Percentiles rank a stretch among this genome's conserved stretches.
These are phyloP conservation scores for Venturia pyrina DNA, from an alignment of 2,329 filamentous ascomycete species.

Conservation along the genomic window DNA sequence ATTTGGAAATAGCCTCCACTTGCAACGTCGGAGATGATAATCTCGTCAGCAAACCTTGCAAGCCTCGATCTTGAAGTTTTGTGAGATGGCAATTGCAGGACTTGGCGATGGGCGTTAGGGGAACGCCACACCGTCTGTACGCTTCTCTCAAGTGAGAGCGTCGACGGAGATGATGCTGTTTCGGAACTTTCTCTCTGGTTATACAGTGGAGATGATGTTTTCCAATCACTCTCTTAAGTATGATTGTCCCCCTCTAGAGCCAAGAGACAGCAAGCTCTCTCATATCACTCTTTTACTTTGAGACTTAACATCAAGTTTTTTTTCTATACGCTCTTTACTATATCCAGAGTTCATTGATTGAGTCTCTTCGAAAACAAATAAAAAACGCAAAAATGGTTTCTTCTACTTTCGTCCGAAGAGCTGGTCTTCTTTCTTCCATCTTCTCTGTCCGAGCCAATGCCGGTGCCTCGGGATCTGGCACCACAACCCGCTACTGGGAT, in stretches of 20 bases:
- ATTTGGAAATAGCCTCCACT: background rate
- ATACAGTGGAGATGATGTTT: background rate
- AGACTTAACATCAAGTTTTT: background rate
- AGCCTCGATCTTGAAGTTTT: background rate
- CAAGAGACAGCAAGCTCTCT: background rate
- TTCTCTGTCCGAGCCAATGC: background rate
- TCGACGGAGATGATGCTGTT: background rate
- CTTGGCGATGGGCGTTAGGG: background rate
- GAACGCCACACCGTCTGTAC: background rate
- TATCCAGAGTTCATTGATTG: conserved; percentile 1
- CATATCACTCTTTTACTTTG: background rate
- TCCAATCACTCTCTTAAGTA: background rate
- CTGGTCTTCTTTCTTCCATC: background rate
- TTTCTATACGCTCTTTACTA: background rate
- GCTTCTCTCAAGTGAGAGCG: background rate
- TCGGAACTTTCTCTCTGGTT: background rate
- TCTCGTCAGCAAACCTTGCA: background rate
- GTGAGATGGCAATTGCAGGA: background rate
- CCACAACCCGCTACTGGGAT: conserved; percentile 39
- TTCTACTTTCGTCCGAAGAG: background rate
- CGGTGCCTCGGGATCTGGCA: conserved; percentile 20
- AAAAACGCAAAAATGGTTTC: background rate
- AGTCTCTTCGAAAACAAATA: background rate
- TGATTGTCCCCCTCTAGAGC: background rate
- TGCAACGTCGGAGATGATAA: background rate